Percentiles rank a stretch among this genome's conserved stretches.
phyloP scores from a whole-genome alignment of 2,329 filamentous ascomycete species.

The Trichoderma hamatum region DNA sequence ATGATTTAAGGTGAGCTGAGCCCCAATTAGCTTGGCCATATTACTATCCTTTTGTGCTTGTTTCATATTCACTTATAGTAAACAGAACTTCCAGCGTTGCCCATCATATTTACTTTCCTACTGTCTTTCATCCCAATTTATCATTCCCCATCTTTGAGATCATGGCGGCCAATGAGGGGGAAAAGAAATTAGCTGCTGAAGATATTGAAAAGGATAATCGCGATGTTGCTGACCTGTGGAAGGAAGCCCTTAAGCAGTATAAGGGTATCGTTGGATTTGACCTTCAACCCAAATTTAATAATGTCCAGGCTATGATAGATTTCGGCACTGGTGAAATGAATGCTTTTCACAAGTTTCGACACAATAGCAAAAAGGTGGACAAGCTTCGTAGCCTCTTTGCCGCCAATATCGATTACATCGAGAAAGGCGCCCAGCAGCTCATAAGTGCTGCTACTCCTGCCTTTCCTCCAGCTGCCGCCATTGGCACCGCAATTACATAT shows the following conservation, averaged over 20 bases:
- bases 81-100: neutral
- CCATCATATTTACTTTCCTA: neutral
- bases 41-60: neutral
- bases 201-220: conserved; percentile 34
- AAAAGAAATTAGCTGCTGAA: conserved; percentile 21
- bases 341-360: conserved; percentile 39
- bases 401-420: conserved; percentile 36
- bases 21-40: neutral
- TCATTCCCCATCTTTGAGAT: neutral
- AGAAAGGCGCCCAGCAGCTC: conserved; percentile 38
- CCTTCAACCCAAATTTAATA: conserved; percentile 37
- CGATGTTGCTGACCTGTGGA: conserved; percentile 40
- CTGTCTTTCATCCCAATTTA: neutral
- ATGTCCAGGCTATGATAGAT: conserved; percentile 35
- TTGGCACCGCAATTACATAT: conserved; percentile 41
- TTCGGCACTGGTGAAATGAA: conserved; percentile 38
- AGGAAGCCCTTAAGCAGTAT: conserved; percentile 39
- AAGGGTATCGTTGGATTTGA: conserved; percentile 41
- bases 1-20: neutral
- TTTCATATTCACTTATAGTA: neutral
- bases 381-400: conserved; percentile 37
- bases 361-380: conserved; percentile 41
- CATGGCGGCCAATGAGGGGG: conserved; percentile 7
- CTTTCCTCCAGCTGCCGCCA: conserved; percentile 40
- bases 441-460: conserved; percentile 36